phyloP scores from a whole-genome alignment of 768 basidiomycete species.

The Sporobolomyces roseus region DNA sequence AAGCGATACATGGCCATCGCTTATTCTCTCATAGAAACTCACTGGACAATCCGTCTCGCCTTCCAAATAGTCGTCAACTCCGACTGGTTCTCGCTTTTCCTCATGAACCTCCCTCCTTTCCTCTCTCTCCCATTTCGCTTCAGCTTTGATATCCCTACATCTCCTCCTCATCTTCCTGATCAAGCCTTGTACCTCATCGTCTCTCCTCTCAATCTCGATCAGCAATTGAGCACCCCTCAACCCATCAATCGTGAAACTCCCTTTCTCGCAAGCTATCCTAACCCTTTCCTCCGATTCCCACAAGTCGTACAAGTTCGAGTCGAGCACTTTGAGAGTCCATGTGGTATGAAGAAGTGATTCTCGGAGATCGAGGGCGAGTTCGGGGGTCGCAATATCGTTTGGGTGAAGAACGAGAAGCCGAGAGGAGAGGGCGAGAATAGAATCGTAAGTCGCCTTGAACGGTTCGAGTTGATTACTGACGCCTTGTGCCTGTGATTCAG shows the following conservation, averaged over 20 bases:
- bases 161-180: background rate
- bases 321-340: background rate
- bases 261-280: background rate
- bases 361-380: slow-evolving; percentile 33
- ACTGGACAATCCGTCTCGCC: background rate
- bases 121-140: slow-evolving; percentile 15
- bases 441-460: background rate
- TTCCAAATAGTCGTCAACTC: slow-evolving; percentile 21
- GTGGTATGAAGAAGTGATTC: slow-evolving; percentile 1
- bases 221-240: background rate
- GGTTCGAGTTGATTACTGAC: background rate
- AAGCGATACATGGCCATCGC: background rate
- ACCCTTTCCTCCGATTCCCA: slow-evolving; percentile 23
- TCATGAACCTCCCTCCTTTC: background rate
- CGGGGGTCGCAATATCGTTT: slow-evolving; percentile 22
- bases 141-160: slow-evolving; percentile 5
- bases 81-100: slow-evolving; percentile 7
- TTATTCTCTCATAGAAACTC: background rate
- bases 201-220: slow-evolving; percentile 3
- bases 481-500: background rate
- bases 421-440: slow-evolving; percentile 11
- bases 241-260: background rate
- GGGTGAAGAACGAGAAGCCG: slow-evolving; percentile 22
- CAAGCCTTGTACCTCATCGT: background rate
- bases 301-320: background rate